A percentile compares a stretch with the other conserved stretches of the same genome.
phyloP scores from a whole-genome alignment of 2,329 filamentous ascomycete genomes.

The Fusarium annulatum region DNA sequence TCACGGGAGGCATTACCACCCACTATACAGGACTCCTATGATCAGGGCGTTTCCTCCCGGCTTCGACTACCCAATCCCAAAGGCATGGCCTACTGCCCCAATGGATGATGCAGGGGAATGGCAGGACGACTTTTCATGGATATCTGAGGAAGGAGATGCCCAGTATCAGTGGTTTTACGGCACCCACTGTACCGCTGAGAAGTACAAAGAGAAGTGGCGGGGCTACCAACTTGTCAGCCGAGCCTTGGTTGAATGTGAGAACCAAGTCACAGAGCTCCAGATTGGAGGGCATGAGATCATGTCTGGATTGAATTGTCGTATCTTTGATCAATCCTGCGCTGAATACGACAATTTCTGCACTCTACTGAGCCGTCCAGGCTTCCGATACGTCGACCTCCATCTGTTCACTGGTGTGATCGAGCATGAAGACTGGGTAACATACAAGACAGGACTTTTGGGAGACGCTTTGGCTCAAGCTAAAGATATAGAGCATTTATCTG shows the following conservation, averaged over 20 bases:
- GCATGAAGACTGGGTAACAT: neutral
- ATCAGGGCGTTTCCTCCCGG: neutral
- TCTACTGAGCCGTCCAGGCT: neutral
- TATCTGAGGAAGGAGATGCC: neutral
- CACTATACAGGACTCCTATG: neutral
- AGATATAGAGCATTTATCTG: neutral
- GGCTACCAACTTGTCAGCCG: neutral
- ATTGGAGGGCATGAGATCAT: neutral
- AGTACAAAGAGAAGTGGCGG: neutral
- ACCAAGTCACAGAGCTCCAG: neutral
- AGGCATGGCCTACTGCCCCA: neutral
- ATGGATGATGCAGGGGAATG: accelerated
- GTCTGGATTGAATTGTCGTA: neutral
- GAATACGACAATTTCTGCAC: neutral
- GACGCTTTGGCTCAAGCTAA: neutral
- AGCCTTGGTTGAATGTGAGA: neutral
- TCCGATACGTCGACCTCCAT: neutral
- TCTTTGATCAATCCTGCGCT: neutral
- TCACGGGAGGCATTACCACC: neutral
- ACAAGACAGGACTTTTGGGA: neutral
- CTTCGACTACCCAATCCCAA: slow-evolving; percentile 1
- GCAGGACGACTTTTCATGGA: neutral
- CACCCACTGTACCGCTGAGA: neutral
- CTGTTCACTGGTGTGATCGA: neutral
- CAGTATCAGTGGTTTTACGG: neutral